phyloP scores from a whole-genome alignment of 2,329 filamentous ascomycete species.

The Aureobasidium sp. region DNA sequence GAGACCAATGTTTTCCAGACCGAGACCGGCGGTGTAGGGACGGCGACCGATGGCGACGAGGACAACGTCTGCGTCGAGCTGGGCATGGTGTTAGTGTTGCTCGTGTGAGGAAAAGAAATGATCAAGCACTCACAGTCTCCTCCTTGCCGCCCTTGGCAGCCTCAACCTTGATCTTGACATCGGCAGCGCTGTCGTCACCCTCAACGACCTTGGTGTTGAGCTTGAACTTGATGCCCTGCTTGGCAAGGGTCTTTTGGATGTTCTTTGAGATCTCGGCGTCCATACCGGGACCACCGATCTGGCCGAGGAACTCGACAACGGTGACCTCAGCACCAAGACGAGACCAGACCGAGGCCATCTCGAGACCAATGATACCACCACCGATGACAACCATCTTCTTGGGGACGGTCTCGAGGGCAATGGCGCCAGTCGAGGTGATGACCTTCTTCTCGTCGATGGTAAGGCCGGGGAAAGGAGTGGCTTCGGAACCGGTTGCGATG shows the following conservation, averaged over 20 bases:
- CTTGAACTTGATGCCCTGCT: conserved; percentile 99
- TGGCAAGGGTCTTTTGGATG: conserved; percentile 84
- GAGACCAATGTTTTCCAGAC: conserved; percentile 86
- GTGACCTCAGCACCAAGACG: conserved; percentile 89
- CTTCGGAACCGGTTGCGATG: conserved; percentile 91
- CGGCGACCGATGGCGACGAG: conserved; percentile 94
- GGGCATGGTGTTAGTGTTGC: conserved; percentile 30
- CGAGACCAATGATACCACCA: conserved; percentile 95
- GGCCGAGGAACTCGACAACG: conserved; percentile 89
- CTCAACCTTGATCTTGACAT: conserved; percentile 76
- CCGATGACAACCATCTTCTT: conserved; percentile 97
- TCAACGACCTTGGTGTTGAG: conserved; percentile 88
- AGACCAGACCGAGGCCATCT: conserved; percentile 98
- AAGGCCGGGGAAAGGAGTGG: conserved; percentile 91
- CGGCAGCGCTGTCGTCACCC: conserved; percentile 71
- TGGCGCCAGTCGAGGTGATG: conserved; percentile 90
- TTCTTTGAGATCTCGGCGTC: conserved; percentile 87
- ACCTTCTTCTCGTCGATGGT: conserved; percentile 97
- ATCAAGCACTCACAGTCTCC: conserved; percentile 60
- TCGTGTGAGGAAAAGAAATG: conserved; percentile 12
- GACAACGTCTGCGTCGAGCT: conserved; percentile 87
- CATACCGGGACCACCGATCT: conserved; percentile 98
- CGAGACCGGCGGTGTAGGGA: conserved; percentile 86
- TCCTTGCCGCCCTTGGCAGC: conserved; percentile 93
- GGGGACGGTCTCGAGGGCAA: conserved; percentile 80